These are phyloP conservation scores for Sclerotinia nivalis DNA, from an alignment of 2,329 filamentous ascomycete species.

Conservation along the genomic window DNA sequence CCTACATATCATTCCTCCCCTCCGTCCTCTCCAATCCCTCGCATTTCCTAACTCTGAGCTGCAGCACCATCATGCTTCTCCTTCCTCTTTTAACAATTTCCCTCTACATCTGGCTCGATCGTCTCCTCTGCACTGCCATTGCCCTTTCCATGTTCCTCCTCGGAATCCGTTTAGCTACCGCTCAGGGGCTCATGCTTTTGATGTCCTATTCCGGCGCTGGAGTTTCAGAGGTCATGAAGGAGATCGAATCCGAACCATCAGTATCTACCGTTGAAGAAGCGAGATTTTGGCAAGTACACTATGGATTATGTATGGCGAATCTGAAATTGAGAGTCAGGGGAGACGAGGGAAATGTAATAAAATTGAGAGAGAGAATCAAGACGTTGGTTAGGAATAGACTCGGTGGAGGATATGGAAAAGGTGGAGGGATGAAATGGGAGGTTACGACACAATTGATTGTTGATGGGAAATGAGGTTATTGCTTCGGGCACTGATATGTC, in stretches of 20 bases:
- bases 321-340: constrained; percentile 69
- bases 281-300: constrained; percentile 98
- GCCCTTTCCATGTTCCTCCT: constrained; percentile 86
- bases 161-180: constrained; percentile 78
- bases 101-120: constrained; percentile 83
- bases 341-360: constrained; percentile 70
- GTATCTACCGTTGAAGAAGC: constrained; percentile 83
- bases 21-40: constrained; percentile 91
- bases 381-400: constrained; percentile 81
- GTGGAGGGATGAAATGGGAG: constrained; percentile 83
- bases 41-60: constrained; percentile 89
- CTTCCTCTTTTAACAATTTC: constrained; percentile 78
- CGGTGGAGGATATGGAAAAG: constrained; percentile 82
- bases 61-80: constrained; percentile 76
- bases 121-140: constrained; percentile 76
- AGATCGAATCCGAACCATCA: constrained; percentile 78
- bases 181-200: constrained; percentile 88
- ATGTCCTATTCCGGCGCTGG: constrained; percentile 70
- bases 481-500: neutral
- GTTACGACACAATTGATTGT: constrained; percentile 75
- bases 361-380: constrained; percentile 73
- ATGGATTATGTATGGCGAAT: constrained; percentile 94
- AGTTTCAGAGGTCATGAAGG: constrained; percentile 66
- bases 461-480: constrained; percentile 31
- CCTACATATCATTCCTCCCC: constrained; percentile 78